A percentile compares a stretch with the other conserved stretches of the same genome.
These are phyloP conservation scores for Phytophthora ohioensis DNA, from an alignment of 352 stramenopile genomes.

Conservation along the genomic window DNA sequence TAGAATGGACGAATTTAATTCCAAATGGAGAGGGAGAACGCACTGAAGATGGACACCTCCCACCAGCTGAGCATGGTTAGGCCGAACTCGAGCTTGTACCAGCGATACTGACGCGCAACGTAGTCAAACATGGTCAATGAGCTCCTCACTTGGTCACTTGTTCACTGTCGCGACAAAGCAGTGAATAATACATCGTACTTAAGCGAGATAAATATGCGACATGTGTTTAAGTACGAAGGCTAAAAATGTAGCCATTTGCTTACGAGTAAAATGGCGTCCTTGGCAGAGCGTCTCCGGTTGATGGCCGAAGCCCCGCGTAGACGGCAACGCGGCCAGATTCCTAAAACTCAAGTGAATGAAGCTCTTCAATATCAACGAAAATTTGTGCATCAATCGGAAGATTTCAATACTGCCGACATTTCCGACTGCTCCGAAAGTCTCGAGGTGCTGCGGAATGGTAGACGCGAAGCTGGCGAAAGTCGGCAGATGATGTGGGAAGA, in stretches of 20 bases:
- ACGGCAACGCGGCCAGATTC: slow-evolving; percentile 61
- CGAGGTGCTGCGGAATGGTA: slow-evolving; percentile 46
- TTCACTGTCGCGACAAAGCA: slow-evolving; percentile 11
- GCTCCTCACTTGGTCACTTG: slow-evolving; percentile 12
- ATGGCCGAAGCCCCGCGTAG: slow-evolving; percentile 53
- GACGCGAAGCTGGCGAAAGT: slow-evolving; percentile 59
- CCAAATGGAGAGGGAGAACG: slow-evolving; percentile 27
- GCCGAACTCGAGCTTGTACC: slow-evolving; percentile 91
- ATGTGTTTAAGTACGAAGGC: background rate
- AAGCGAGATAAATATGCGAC: background rate
- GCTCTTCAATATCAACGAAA: slow-evolving; percentile 56
- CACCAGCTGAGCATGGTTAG: slow-evolving; percentile 86
- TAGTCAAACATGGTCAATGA: slow-evolving; percentile 61
- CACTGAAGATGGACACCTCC: slow-evolving; percentile 88
- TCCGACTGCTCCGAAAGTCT: slow-evolving; percentile 66
- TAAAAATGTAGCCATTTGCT: slow-evolving; percentile 30
- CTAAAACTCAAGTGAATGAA: slow-evolving; percentile 45
- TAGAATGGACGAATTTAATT: slow-evolving; percentile 2
- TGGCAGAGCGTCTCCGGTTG: slow-evolving; percentile 54
- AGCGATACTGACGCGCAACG: slow-evolving; percentile 75
- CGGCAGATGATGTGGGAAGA: slow-evolving; percentile 79
- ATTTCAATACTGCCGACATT: slow-evolving; percentile 57
- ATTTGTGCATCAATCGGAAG: slow-evolving; percentile 44
- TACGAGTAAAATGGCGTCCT: slow-evolving; percentile 23
- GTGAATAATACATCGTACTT: background rate